Conservation (phyloP, 371 early-diverging fungal genomes). For the Phascolomyces articulosus region DNA sequence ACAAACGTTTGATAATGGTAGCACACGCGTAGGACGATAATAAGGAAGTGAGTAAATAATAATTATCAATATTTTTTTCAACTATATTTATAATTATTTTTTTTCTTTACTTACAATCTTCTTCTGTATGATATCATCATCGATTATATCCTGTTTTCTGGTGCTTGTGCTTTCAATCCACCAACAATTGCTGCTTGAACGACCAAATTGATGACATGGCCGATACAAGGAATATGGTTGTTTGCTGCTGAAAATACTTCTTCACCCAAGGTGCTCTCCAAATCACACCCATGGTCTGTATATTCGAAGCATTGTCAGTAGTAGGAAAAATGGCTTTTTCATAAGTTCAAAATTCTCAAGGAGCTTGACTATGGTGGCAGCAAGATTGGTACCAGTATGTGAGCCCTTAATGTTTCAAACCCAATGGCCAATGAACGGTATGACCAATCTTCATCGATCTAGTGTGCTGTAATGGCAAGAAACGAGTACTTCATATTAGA, state of each 20-base stretch:
- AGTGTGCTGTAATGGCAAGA: not conserved
- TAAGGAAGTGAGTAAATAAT: no score
- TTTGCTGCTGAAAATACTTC: not conserved
- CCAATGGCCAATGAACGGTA: not conserved
- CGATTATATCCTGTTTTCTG: no score
- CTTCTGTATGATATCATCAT: no score
- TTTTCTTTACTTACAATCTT: no score
- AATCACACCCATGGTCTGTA: no score
- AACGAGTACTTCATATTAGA: not conserved
- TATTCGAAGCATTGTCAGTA: no score
- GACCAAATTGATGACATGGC: not conserved
- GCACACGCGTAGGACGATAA: no score
- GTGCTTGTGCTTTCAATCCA: not conserved
- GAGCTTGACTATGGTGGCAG: not conserved
- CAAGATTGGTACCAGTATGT: not conserved
- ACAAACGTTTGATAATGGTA: no score
- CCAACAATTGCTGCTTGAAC: not conserved
- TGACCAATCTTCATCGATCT: not conserved
- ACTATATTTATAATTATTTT: no score
- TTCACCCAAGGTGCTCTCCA: not conserved
- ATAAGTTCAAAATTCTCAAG: no score
- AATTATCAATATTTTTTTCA: no score
- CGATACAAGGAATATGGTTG: conserved; percentile 2
- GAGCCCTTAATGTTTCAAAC: not conserved
- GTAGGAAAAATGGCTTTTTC: no score